Evolutionary conservation across 805 yeast genomes (phyloP).

Genomic region (Helenozyma baotianmanensis): DNA sequence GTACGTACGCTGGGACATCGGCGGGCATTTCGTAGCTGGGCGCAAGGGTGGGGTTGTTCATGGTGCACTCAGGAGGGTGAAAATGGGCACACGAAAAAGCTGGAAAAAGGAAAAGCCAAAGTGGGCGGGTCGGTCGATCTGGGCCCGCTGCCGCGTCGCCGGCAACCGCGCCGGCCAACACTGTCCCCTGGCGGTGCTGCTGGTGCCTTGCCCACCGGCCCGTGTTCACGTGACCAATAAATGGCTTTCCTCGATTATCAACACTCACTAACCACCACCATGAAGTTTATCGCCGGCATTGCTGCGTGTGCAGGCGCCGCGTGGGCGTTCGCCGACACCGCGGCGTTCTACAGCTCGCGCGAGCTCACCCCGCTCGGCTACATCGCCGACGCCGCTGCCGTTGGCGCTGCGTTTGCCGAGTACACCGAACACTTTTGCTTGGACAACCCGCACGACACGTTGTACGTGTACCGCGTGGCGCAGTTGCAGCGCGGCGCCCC

Average conservation of each 20-base stretch:
- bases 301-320: constrained; percentile 13
- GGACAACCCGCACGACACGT: constrained; percentile 9
- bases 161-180: too few relatives aligned
- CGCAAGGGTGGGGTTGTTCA: too few relatives aligned
- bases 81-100: too few relatives aligned
- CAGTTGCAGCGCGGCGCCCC: constrained; percentile 12
- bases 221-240: neutral
- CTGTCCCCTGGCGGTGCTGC: too few relatives aligned
- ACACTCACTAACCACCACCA: constrained; percentile 1
- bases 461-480: constrained; percentile 25
- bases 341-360: constrained; percentile 13
- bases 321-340: constrained; percentile 16
- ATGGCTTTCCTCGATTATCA: constrained; percentile 1
- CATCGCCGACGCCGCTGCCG: constrained; percentile 19
- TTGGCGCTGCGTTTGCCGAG: constrained; percentile 15
- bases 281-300: constrained; percentile 13
- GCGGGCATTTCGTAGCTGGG: constrained; percentile 9
- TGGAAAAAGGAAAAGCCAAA: too few relatives aligned
- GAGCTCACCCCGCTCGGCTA: constrained; percentile 8
- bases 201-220: too few relatives aligned
- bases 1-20: constrained; percentile 20
- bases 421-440: constrained; percentile 18
- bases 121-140: too few relatives aligned
- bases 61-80: too few relatives aligned
- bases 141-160: too few relatives aligned